These are phyloP conservation scores for Xerocomus amazonicus DNA, from an alignment of 1,284 basidiomycete species.

Conservation along the genomic window DNA sequence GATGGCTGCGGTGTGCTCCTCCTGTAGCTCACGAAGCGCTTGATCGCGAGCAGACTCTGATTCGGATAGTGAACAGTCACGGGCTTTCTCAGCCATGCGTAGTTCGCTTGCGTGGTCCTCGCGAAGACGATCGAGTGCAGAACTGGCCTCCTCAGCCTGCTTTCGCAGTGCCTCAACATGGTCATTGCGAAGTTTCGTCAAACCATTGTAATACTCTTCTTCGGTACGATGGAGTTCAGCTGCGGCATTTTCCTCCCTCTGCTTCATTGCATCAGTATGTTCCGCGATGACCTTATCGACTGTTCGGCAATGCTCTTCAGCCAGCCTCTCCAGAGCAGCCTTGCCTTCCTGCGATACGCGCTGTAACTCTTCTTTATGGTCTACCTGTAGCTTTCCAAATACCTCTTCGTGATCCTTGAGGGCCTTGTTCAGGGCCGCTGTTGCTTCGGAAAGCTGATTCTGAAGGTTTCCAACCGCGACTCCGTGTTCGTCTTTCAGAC, in stretches of 20 bases:
- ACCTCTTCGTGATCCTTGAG: constrained; percentile 50
- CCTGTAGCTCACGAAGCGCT: constrained; percentile 59
- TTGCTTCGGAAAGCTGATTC: constrained; percentile 43
- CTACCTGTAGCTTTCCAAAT: constrained; percentile 46
- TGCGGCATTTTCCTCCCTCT: constrained; percentile 56
- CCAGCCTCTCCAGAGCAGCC: constrained; percentile 42
- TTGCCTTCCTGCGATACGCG: constrained; percentile 48
- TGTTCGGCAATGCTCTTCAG: constrained; percentile 50
- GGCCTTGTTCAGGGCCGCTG: constrained; percentile 43
- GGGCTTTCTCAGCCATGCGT: constrained; percentile 68
- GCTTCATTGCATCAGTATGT: constrained; percentile 53
- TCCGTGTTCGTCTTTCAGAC: constrained; percentile 43
- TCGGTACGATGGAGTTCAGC: constrained; percentile 61
- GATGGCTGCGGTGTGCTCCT: constrained; percentile 64
- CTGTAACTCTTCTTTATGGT: constrained; percentile 47
- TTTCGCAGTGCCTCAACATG: constrained; percentile 61
- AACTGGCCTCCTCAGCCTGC: constrained; percentile 56
- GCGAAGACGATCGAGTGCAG: constrained; percentile 58
- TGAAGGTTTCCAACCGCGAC: constrained; percentile 36
- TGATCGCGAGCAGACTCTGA: constrained; percentile 63
- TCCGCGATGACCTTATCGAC: constrained; percentile 50
- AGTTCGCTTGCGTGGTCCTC: constrained; percentile 69
- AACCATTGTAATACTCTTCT: constrained; percentile 74
- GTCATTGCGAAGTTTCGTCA: constrained; percentile 67
- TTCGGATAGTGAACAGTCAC: constrained; percentile 67